A percentile compares a stretch with the other conserved stretches of the same genome.
Conservation (phyloP, 345 rosid species). For the Linum usitatissimum region DNA sequence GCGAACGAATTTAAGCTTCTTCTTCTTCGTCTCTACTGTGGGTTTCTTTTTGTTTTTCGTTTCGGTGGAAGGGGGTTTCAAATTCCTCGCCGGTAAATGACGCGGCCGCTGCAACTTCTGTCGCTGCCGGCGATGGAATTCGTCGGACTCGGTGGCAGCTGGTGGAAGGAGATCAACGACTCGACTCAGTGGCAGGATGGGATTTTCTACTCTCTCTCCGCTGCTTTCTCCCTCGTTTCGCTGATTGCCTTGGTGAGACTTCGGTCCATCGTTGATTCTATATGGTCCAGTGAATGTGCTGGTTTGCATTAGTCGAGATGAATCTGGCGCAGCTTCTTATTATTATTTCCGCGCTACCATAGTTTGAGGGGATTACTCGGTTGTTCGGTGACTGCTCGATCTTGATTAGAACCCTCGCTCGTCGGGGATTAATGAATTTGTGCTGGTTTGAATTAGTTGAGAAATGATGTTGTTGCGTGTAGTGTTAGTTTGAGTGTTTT, state of each 20-base stretch:
- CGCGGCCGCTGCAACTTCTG: background rate
- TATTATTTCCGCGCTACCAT: background rate
- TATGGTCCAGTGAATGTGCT: too few species aligned
- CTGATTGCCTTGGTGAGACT: constrained; percentile 49
- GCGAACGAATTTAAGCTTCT: too few species aligned
- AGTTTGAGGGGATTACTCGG: background rate
- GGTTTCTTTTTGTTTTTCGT: background rate
- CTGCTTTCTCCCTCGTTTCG: constrained; percentile 59
- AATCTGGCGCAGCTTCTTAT: background rate
- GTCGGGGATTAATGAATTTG: too few species aligned
- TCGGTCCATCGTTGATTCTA: background rate
- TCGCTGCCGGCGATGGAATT: background rate
- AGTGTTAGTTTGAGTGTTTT: background rate
- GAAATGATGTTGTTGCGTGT: background rate
- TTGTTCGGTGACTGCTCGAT: too few species aligned
- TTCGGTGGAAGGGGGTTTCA: background rate
- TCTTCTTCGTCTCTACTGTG: too few species aligned
- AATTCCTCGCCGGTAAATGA: background rate
- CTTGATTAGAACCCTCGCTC: too few species aligned
- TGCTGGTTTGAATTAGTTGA: too few species aligned
- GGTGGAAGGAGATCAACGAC: constrained; percentile 64
- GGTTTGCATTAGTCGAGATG: background rate
- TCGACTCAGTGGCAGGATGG: constrained; percentile 81
- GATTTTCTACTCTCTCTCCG: constrained; percentile 58
- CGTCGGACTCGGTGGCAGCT: constrained; percentile 15